Evolutionary conservation across 345 rosid species (phyloP).

Genomic region (Aquilaria malaccensis): DNA sequence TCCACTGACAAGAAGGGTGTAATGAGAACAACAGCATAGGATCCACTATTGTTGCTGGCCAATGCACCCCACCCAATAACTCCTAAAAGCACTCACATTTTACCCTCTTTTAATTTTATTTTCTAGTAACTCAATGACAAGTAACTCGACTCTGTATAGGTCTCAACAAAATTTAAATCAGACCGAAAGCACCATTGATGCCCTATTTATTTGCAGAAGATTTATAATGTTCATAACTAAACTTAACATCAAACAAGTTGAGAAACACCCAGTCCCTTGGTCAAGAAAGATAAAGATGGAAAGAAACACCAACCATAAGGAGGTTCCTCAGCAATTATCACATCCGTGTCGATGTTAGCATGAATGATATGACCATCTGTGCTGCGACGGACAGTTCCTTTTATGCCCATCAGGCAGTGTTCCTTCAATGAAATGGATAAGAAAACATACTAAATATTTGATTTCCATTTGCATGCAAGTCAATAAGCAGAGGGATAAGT

Average conservation of each 20-base stretch:
- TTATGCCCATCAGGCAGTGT: constrained; percentile 99
- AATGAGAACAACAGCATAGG: not conserved
- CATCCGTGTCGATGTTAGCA: constrained; percentile 97
- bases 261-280: not conserved
- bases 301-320: constrained; percentile 66
- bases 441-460: not conserved
- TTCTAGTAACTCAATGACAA: not conserved
- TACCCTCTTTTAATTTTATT: not conserved
- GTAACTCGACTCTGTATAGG: not conserved
- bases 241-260: constrained; percentile 1
- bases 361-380: constrained; percentile 98
- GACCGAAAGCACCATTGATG: not conserved
- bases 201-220: too few relatives aligned
- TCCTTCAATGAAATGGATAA: constrained; percentile 44
- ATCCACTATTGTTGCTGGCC: not conserved
- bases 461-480: constrained; percentile 3
- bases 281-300: not conserved
- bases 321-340: constrained; percentile 97
- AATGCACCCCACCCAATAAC: not conserved
- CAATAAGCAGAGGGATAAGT: not conserved
- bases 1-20: not conserved
- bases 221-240: too few relatives aligned
- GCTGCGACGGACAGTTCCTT: constrained; percentile 98
- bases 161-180: not conserved
- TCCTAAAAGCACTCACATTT: too few relatives aligned